Evolutionary conservation across 176 grass and related monocot species (phyloP), one percentile per base, ranked within the genome.

Genomic region (Triticum dicoccoides): DNA sequence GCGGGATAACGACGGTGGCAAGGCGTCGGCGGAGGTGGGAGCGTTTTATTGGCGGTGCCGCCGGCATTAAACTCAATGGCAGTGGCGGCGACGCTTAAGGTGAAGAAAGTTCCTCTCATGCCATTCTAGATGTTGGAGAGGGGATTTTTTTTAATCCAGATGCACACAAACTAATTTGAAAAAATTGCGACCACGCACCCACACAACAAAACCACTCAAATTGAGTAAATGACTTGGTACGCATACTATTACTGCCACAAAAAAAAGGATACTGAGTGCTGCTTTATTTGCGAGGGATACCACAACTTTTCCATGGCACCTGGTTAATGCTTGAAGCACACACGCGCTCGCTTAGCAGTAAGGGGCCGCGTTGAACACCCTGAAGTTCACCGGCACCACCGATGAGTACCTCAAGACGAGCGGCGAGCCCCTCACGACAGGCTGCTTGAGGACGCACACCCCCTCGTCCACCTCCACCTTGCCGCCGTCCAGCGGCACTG

Each of bases 361-460:
- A 5, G 39, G 41, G 64, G 63, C 10, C 0, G 79, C 72, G 39
- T 29, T 65, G 1, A 65, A 24, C 5, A 84, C 59, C 4, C 71
- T 59, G 83, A 84, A 84, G 83, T 65, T 10, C 9, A 84, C 70
- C 6, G 82, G 70, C n/a, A 39, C 34, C n/a, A 25, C 15, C 61
- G 73, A 14, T 15, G 83, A 21, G 27, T 79, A 79, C 14, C 63
- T 78, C 61, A 92, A 76, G 29, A 9, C 25, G 83, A 47, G 56
- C 12, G 87, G 62, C 9, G 39, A 12, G 52, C 21, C 18, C n/a
- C 10, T 14, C 54, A 47, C 9, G 21, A 84, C 2, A 5, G 42
- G 29, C 61, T 85, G 72, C 83, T 66, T 66, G 42, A 85, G 83
- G 41, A 77, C 42, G 73, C 83, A 85, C 18, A 67, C 35, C 61